Evolutionary conservation across 176 grass and related monocot genomes (phyloP).

Genomic region (Musa itinerans): DNA sequence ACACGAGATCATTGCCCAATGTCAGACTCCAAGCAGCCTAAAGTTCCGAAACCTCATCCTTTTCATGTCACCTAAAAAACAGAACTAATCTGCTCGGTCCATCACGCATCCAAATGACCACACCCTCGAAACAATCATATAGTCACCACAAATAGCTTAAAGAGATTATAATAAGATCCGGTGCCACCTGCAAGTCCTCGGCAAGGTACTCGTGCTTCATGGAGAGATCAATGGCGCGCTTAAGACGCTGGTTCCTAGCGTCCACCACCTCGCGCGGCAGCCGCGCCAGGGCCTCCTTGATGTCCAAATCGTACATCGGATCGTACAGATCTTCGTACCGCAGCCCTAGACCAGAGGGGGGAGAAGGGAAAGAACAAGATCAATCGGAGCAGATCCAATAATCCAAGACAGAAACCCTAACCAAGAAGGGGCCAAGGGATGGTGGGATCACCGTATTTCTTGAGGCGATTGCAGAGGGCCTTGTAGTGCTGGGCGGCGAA

Average conservation of each 20-base stretch:
- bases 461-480: slow-evolving; percentile 58
- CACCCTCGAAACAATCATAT: no score
- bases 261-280: slow-evolving; percentile 79
- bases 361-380: not conserved
- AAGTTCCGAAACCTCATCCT: no score
- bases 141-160: no score
- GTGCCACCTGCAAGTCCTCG: slow-evolving; percentile 55
- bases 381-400: not conserved
- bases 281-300: slow-evolving; percentile 87
- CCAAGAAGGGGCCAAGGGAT: not conserved
- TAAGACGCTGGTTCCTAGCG: slow-evolving; percentile 87
- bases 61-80: no score
- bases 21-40: no score
- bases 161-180: no score
- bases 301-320: slow-evolving; percentile 63
- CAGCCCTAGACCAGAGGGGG: slow-evolving; percentile 37
- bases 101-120: no score
- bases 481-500: slow-evolving; percentile 68
- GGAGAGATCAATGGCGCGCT: slow-evolving; percentile 90
- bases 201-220: slow-evolving; percentile 96
- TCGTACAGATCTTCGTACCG: slow-evolving; percentile 93
- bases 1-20: no score
- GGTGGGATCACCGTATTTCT: slow-evolving; percentile 54
- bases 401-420: not conserved
- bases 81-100: no score